A percentile compares a stretch with the other conserved stretches of the same genome.
Evolutionary conservation across 2,329 filamentous ascomycete genomes (phyloP).

Genomic region (Calonectria hawksworthii): DNA sequence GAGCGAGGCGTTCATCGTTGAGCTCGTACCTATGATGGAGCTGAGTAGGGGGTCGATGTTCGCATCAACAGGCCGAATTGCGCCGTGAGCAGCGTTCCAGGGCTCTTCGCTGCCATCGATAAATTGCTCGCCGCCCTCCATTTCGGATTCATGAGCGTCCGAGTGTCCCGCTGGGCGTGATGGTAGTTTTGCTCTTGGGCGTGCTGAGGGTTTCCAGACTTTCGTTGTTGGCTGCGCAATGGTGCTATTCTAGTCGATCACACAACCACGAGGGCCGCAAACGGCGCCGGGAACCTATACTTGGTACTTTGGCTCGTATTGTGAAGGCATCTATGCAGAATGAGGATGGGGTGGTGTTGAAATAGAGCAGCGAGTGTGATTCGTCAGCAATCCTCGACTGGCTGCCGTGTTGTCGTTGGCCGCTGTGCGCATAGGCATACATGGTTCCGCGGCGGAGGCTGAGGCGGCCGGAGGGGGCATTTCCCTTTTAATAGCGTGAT

Average conservation of each 20-base stretch:
- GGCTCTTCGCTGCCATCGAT: not conserved
- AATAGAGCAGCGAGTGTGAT: not conserved
- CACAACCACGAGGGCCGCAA: not conserved
- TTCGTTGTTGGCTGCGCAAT: not conserved
- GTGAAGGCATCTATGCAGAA: not conserved
- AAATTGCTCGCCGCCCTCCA: constrained; percentile 23
- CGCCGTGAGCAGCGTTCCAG: not conserved
- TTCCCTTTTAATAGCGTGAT: not conserved
- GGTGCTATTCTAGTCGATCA: not conserved
- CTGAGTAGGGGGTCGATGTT: constrained; percentile 38
- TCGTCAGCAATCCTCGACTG: not conserved
- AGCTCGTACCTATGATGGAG: not conserved
- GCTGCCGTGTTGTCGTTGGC: not conserved
- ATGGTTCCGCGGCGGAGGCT: not conserved
- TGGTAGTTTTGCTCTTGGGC: not conserved
- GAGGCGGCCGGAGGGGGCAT: not conserved
- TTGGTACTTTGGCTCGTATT: not conserved
- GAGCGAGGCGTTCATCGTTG: not conserved
- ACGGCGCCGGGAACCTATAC: not conserved
- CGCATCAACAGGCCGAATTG: constrained; percentile 10
- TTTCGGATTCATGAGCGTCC: not conserved
- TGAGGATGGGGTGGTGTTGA: not conserved
- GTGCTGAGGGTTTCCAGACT: not conserved
- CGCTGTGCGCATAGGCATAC: not conserved
- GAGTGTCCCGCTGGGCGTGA: not conserved